phyloP scores from a whole-genome alignment of 2,329 filamentous ascomycete species.

The Arthrobotrys sinensis region DNA sequence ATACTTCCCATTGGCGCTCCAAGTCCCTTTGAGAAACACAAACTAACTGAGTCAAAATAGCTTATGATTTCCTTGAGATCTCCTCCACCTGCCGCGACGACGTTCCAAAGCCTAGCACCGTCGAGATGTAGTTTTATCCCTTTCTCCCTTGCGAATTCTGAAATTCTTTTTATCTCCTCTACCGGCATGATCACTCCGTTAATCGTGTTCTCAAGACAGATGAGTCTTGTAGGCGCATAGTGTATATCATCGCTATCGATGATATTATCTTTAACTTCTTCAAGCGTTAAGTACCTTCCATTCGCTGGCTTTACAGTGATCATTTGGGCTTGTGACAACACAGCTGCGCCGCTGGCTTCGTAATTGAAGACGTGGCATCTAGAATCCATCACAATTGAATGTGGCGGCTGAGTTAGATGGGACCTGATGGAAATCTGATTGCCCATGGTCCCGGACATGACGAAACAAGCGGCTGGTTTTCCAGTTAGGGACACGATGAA shows the following conservation, averaged over 20 bases:
- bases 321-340: constrained; percentile 62
- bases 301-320: constrained; percentile 67
- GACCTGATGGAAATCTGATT: constrained; percentile 88
- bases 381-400: constrained; percentile 83
- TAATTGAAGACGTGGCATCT: constrained; percentile 82
- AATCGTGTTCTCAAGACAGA: constrained; percentile 69
- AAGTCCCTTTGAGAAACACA: constrained; percentile 73
- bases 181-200: constrained; percentile 67
- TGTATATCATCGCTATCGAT: constrained; percentile 69
- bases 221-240: constrained; percentile 68
- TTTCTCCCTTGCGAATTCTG: constrained; percentile 66
- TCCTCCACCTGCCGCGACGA: constrained; percentile 69
- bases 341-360: constrained; percentile 73
- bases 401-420: constrained; percentile 83
- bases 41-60: constrained; percentile 70
- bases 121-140: constrained; percentile 71
- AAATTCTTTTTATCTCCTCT: constrained; percentile 66
- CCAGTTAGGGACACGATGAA: constrained; percentile 81
- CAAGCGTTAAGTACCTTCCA: constrained; percentile 68
- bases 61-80: constrained; percentile 59
- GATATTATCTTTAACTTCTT: constrained; percentile 67
- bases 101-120: constrained; percentile 73
- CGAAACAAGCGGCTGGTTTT: constrained; percentile 83
- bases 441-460: constrained; percentile 93
- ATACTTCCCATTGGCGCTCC: constrained; percentile 72